Conservation (phyloP, 1,139 yeast species). For the Protomyces pachydermus region DNA sequence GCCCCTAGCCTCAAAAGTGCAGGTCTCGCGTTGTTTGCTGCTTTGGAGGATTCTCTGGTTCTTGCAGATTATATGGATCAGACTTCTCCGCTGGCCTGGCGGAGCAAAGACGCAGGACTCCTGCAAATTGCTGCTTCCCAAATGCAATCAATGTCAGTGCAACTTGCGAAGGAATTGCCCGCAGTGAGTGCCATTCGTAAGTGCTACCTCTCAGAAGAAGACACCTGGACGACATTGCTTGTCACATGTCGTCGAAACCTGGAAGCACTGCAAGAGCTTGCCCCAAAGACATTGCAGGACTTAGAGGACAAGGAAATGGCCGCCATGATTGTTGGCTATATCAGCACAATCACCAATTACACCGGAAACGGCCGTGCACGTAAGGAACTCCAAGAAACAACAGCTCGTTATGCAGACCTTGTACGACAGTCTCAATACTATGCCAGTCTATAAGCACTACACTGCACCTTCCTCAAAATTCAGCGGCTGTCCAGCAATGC, state of each 20-base stretch:
- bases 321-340: background rate
- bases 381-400: background rate
- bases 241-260: background rate
- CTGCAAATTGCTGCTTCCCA: background rate
- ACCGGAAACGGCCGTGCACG: background rate
- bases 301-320: background rate
- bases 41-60: background rate
- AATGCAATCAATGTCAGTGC: background rate
- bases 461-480: background rate
- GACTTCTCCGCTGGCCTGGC: background rate
- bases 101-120: background rate
- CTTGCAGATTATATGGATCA: background rate
- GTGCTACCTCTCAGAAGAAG: background rate
- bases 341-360: background rate
- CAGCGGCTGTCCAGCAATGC: background rate
- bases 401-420: background rate
- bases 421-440: background rate
- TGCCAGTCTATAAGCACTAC: background rate
- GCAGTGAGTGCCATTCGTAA: background rate
- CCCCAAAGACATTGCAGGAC: background rate
- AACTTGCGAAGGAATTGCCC: background rate
- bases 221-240: background rate
- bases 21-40: background rate
- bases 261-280: background rate
- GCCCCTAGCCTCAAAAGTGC: background rate